These are phyloP conservation scores for Neonectria punicea DNA, from an alignment of 2,329 filamentous ascomycete species.

Conservation along the genomic window DNA sequence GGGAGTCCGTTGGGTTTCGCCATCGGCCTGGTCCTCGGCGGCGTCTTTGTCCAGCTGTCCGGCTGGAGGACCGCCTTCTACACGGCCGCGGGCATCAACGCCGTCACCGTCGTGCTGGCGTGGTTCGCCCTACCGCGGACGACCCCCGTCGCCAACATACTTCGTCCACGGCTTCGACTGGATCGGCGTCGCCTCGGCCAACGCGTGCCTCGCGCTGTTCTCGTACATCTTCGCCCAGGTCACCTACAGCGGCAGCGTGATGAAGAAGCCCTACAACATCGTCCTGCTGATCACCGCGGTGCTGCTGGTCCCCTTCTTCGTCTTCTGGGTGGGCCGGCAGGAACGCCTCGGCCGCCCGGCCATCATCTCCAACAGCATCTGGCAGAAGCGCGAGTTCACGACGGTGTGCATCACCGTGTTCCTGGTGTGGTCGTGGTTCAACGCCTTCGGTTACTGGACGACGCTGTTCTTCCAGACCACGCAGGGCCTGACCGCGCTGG, in stretches of 20 bases:
- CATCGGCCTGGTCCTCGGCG: conserved; percentile 60
- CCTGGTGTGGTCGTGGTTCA: conserved; percentile 54
- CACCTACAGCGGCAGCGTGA: conserved; percentile 14
- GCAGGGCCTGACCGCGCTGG: conserved; percentile 11
- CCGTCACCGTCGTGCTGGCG: conserved; percentile 5
- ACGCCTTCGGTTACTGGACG: conserved; percentile 54
- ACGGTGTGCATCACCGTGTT: conserved; percentile 60
- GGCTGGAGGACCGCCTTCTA: conserved; percentile 61
- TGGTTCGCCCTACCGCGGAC: conserved; percentile 19
- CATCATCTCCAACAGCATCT: conserved; percentile 65
- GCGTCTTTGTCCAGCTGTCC: conserved; percentile 58
- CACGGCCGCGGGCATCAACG: conserved; percentile 50
- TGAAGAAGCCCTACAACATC: conserved; percentile 25
- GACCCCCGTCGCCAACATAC: conserved; percentile 5
- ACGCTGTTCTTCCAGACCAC: conserved; percentile 26
- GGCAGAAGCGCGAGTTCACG: conserved; percentile 64
- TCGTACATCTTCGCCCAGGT: conserved; percentile 25
- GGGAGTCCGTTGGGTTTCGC: conserved; percentile 60
- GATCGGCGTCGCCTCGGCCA: conserved; percentile 22
- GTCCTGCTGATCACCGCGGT: conserved; percentile 11
- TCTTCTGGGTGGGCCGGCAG: conserved; percentile 27
- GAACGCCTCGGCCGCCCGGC: conserved; percentile 21
- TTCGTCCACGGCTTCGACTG: conserved; percentile 22
- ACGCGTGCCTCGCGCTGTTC: conserved; percentile 15
- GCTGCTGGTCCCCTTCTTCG: conserved; percentile 19